These are phyloP conservation scores for Phytophthora meadii DNA, from an alignment of 352 stramenopile species.

Conservation along the genomic window DNA sequence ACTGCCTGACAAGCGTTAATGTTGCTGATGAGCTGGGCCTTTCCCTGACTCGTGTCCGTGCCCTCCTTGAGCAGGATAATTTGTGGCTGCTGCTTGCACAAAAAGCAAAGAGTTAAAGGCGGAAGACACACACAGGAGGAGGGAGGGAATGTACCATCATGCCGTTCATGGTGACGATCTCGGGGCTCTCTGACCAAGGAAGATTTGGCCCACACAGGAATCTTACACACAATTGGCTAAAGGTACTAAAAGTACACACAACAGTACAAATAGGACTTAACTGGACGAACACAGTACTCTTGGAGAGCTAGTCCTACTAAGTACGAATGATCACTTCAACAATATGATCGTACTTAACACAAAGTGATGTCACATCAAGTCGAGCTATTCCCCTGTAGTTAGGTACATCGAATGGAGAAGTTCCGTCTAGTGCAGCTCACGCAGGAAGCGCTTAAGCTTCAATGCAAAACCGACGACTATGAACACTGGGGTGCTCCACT, in stretches of 20 bases:
- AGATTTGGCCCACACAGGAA: slow-evolving; percentile 40
- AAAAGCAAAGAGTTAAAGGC: not conserved
- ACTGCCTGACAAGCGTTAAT: slow-evolving; percentile 94
- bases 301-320: not conserved
- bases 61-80: slow-evolving; percentile 99
- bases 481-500: slow-evolving; percentile 51
- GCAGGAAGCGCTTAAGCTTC: slow-evolving; percentile 58
- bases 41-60: slow-evolving; percentile 98
- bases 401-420: slow-evolving; percentile 12
- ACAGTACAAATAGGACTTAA: slow-evolving; percentile 5
- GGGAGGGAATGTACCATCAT: slow-evolving; percentile 45
- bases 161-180: slow-evolving; percentile 37
- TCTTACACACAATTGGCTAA: slow-evolving; percentile 22
- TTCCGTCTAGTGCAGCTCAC: slow-evolving; percentile 62
- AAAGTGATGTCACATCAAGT: not conserved
- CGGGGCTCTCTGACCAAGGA: slow-evolving; percentile 32
- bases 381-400: not conserved
- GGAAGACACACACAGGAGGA: not conserved
- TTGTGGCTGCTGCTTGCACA: slow-evolving; percentile 86
- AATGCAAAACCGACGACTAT: slow-evolving; percentile 66
- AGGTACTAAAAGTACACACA: slow-evolving; percentile 5
- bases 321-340: slow-evolving; percentile 5
- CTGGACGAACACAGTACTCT: not conserved
- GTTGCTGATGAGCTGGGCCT: slow-evolving; percentile 95
- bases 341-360: not conserved